Evolutionary conservation across 2,329 filamentous ascomycete species (phyloP).

Genomic region (Aureobasidium subglaciale): DNA sequence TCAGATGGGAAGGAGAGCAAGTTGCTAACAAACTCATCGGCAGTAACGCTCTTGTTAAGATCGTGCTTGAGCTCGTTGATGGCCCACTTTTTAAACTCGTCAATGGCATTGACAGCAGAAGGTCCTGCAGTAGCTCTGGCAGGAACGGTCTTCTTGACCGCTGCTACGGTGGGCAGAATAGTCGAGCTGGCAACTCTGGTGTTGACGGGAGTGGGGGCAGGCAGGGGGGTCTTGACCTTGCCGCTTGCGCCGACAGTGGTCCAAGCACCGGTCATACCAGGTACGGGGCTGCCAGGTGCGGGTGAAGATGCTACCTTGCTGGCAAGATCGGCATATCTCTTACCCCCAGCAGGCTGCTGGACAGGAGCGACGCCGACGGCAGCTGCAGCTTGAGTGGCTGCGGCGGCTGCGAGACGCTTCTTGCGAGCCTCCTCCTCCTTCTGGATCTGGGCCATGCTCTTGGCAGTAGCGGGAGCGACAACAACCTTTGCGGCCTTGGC

Average conservation of each 20-base stretch:
- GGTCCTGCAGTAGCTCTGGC: conserved; percentile 49
- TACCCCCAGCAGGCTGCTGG: conserved; percentile 51
- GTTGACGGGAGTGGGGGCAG: conserved; percentile 42
- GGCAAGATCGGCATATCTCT: conserved; percentile 91
- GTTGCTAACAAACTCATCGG: conserved; percentile 71
- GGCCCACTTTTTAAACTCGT: conserved; percentile 93
- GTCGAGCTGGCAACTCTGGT: conserved; percentile 42
- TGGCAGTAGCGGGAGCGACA: conserved; percentile 52
- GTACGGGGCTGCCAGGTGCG: conserved; percentile 28
- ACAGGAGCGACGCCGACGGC: conserved; percentile 34
- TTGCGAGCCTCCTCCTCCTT: conserved; percentile 91
- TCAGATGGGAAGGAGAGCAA: conserved; percentile 72
- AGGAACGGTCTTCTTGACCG: conserved; percentile 24
- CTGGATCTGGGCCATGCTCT: conserved; percentile 92
- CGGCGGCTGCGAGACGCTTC: conserved; percentile 57
- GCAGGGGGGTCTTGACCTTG: conserved; percentile 72
- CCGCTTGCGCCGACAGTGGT: conserved; percentile 91
- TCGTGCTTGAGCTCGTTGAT: conserved; percentile 71
- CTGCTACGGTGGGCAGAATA: conserved; percentile 28
- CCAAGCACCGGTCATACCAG: conserved; percentile 62
- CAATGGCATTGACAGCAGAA: conserved; percentile 59
- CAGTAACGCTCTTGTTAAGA: conserved; percentile 59
- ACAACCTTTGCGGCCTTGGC: conserved; percentile 53
- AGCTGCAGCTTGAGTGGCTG: conserved; percentile 39
- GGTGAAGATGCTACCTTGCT: conserved; percentile 57